Base-by-base conservation (phyloP, 2,329 filamentous ascomycete genomes). In the Penicillium decumbens region DNA sequence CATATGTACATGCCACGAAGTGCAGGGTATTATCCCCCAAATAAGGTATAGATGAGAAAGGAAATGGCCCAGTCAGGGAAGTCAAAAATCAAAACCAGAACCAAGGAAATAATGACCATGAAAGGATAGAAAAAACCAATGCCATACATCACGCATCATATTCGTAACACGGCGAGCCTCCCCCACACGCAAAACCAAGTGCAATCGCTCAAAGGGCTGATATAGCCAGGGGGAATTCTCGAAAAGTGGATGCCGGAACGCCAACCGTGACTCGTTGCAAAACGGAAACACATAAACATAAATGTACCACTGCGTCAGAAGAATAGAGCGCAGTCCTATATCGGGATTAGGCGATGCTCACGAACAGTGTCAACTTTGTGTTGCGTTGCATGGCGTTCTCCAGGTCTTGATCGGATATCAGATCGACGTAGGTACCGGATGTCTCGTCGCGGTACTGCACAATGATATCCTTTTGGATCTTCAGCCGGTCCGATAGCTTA, bases 371-470 rank as follows among this genome's bases (percentile, higher is more conserved):
- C 55, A 97, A 76, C 74, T 96, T 96, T 58, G 90, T 85, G 70
- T 95, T 95, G 61, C 89, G 78, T 61, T 87, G 81, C 55, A 96
- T 75, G 3, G 92, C 92, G 57, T 81, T 79, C 56, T 90, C 85
- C 45, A 97, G 74, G 67, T 96, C 90, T 54, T 86, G 80, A 65
- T 96, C 84, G 69, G 82, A 90, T 64, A 88, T 76, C 56, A 97
- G 76, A 32, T 82, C 83, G 37, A 86, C 83, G 69, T 86, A 88
- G 55, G 87, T 82, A 24, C 85, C 86, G 4, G 84, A 87, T 28
- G 80, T 76, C 67, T 96, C 91, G 58, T 96, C 91, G 68, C 88
- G 86, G 75, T 95, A 96, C 59, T 84, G 88, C 23, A 96, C 80
- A 54, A 87, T 78, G 25, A 96, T 79, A 20, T 86, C 80, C n/a